Evolutionary conservation across 345 rosid species (phyloP).

Genomic region (Sonneratia caseolaris): DNA sequence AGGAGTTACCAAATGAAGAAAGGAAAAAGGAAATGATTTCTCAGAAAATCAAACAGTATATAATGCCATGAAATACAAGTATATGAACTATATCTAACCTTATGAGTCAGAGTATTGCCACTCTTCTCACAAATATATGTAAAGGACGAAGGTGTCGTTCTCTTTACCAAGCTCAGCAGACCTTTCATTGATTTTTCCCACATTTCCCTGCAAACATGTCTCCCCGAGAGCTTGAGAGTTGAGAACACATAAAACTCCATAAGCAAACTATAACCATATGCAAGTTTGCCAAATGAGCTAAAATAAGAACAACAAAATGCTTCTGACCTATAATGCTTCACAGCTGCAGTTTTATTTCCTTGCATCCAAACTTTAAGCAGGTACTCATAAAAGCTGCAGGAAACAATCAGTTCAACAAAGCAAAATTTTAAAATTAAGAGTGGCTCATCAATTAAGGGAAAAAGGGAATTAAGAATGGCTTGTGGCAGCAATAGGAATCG

Average conservation of each 20-base stretch:
- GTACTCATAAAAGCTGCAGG: constrained; percentile 88
- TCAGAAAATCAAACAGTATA: constrained; percentile 3
- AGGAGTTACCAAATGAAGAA: constrained; percentile 7
- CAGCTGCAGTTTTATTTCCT: constrained; percentile 79
- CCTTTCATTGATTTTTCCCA: constrained; percentile 99
- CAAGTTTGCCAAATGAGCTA: neutral
- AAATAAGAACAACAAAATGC: constrained; percentile 5
- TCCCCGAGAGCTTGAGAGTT: neutral
- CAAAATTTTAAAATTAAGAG: neutral
- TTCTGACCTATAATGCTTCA: constrained; percentile 65
- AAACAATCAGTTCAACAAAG: constrained; percentile 1
- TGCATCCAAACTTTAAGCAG: constrained; percentile 97
- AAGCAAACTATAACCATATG: neutral
- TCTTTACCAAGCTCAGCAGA: constrained; percentile 60
- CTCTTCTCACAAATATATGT: constrained; percentile 84
- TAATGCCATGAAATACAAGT: neutral
- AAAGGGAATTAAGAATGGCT: too few relatives aligned
- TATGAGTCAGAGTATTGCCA: constrained; percentile 49
- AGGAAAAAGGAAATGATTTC: constrained; percentile 1
- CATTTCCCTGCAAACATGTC: constrained; percentile 61
- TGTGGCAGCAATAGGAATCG: neutral
- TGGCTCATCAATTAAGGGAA: neutral
- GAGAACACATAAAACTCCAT: neutral
- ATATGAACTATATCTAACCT: constrained; percentile 36
- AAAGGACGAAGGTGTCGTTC: constrained; percentile 79